A percentile compares a stretch with the other conserved stretches of the same genome.
Evolutionary conservation across 2,329 filamentous ascomycete genomes (phyloP).

Genomic region (Aspergillus fructus): DNA sequence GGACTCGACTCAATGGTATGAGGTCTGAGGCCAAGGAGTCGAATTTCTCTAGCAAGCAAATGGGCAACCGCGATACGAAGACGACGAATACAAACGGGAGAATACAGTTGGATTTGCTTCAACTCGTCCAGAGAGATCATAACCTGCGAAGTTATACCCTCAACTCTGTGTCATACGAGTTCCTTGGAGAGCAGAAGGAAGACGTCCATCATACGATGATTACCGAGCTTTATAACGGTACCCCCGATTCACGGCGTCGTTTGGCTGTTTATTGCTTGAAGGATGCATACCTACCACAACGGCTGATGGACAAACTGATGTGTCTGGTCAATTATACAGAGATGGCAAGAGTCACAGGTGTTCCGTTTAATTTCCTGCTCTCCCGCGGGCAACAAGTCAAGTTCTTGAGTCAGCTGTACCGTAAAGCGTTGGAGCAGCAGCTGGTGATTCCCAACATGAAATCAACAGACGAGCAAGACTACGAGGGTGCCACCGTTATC

Average conservation of each 20-base stretch:
- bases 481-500: slow-evolving; percentile 97
- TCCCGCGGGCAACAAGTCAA: slow-evolving; percentile 94
- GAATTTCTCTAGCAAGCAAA: slow-evolving; percentile 96
- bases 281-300: slow-evolving; percentile 91
- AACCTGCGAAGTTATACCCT: slow-evolving; percentile 95
- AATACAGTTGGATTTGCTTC: slow-evolving; percentile 89
- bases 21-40: slow-evolving; percentile 72
- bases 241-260: slow-evolving; percentile 84
- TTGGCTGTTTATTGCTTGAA: slow-evolving; percentile 95
- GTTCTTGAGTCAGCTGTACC: slow-evolving; percentile 95
- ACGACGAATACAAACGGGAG: slow-evolving; percentile 92
- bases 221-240: slow-evolving; percentile 95
- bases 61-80: slow-evolving; percentile 94
- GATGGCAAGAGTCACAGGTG: slow-evolving; percentile 98
- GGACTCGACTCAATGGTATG: slow-evolving; percentile 73
- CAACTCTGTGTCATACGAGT: slow-evolving; percentile 93
- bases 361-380: slow-evolving; percentile 92
- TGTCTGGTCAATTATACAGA: slow-evolving; percentile 99
- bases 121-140: slow-evolving; percentile 90
- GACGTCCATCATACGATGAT: slow-evolving; percentile 99
- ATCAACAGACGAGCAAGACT: slow-evolving; percentile 78
- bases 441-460: slow-evolving; percentile 88
- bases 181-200: slow-evolving; percentile 95
- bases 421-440: slow-evolving; percentile 89
- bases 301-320: slow-evolving; percentile 95